Evolutionary conservation across 2,329 filamentous ascomycete species (phyloP), one percentile per base, ranked within the genome.

Genomic region (Plectosphaerella cucumerina): DNA sequence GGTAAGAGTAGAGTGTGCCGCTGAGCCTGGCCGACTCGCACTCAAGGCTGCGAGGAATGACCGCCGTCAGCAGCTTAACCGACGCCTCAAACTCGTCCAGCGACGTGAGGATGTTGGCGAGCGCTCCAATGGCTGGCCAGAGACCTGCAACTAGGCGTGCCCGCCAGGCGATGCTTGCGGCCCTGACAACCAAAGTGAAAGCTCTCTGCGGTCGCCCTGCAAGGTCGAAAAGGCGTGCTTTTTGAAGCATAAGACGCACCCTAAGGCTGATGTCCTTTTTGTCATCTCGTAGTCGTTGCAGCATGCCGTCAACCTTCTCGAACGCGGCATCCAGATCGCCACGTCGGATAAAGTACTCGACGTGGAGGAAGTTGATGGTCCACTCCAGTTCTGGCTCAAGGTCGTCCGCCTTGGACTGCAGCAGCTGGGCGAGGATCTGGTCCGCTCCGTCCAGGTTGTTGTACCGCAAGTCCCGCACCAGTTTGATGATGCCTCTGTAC

Each of bases 31-130:
- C 72, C 44, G 87, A 81, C 48, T 85, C 82, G 47, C 82, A 82
- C 66, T 95, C 90, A 2, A 95, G 74, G 20, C 87, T 82, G 55
- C 90, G 85, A 4, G 92, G 91, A 53, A 96, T 76, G 9, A 89
- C 77, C 1, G 83, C 83, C 48, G 82, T 73, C 4, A 95, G 69
- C 22, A 96, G 71, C 42, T 81, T 73, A 4, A 71, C 72, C 0
- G 87, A 85, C 1, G 85, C 84, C 11, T 76, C 75, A 57, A 88
- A 95, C 60, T 95, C 90, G 11, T 77, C 76, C 17, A 93, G 69
- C 0, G 81, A 81, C 44, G 86, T 80, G 1, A 96, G 72, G 17
- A 95, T 84, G 17, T 79, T 81, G 3, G 84, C 79, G 1, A 96
- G 65, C 0, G 81, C 75, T 1, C 82, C 84, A 2, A 89, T 77